These are phyloP conservation scores for Phaffia australis DNA, from an alignment of 768 basidiomycete species.

Conservation along the genomic window DNA sequence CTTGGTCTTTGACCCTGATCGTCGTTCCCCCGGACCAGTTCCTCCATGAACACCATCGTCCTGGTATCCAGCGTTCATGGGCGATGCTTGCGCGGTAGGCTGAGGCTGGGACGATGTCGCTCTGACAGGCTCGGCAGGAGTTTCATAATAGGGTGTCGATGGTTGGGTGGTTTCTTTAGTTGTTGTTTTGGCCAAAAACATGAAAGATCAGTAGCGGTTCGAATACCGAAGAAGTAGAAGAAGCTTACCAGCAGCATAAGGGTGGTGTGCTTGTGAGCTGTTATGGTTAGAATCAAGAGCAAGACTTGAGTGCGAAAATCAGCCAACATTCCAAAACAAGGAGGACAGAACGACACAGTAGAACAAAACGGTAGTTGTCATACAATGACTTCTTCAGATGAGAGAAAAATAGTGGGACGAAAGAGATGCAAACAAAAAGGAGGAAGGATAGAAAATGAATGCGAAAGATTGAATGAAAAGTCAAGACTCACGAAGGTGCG, in stretches of 20 bases:
- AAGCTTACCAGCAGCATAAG: constrained; percentile 12
- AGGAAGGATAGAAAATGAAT: not conserved
- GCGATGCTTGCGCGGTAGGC: constrained; percentile 1
- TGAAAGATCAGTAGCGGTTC: not conserved
- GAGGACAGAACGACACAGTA: not conserved
- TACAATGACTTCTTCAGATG: not conserved
- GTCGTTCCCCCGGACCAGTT: not conserved
- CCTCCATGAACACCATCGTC: constrained; percentile 23
- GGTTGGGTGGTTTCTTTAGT: constrained; percentile 9
- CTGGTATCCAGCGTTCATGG: constrained; percentile 25
- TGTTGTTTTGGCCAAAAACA: not conserved
- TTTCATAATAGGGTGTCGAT: constrained; percentile 24
- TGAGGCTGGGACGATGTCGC: constrained; percentile 5
- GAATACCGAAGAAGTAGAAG: not conserved
- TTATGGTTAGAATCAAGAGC: constrained; percentile 5
- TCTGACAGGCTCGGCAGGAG: constrained; percentile 8
- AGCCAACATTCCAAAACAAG: not conserved
- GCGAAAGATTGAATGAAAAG: not conserved
- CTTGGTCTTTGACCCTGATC: constrained; percentile 1
- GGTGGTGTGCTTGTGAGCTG: constrained; percentile 16
- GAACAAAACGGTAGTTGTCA: not conserved
- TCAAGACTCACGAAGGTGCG: constrained; percentile 22
- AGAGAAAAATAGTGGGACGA: not conserved
- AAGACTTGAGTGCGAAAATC: constrained; percentile 12
- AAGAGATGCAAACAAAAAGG: not conserved